phyloP scores from a whole-genome alignment of 225 moss, liverwort and hornwort species.

The Marchantia polymorpha region DNA sequence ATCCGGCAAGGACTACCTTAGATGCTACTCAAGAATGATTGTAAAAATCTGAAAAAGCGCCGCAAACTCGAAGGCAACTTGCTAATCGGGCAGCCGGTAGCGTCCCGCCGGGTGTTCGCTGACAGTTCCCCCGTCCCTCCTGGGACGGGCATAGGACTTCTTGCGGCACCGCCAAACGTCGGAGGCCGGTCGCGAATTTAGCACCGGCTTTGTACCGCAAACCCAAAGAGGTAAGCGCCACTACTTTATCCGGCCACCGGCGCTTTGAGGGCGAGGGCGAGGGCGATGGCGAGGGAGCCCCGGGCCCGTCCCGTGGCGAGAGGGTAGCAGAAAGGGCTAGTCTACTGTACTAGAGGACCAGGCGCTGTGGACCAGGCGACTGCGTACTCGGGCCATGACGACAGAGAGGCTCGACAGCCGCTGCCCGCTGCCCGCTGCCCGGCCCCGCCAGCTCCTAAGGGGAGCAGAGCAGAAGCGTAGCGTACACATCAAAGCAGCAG shows the following conservation, averaged over 20 bases:
- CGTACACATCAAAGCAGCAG: background rate
- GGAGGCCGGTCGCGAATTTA: background rate
- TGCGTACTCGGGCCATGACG: background rate
- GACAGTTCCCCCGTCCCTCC: background rate
- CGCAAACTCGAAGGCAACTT: background rate
- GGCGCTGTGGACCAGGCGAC: background rate
- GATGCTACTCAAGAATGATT: too few relatives aligned
- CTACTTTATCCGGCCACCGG: too few relatives aligned
- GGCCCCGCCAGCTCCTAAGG: background rate
- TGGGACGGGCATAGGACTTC: background rate
- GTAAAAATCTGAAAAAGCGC: too few relatives aligned
- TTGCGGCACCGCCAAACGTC: background rate
- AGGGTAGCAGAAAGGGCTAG: too few relatives aligned
- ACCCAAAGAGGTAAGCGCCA: too few relatives aligned
- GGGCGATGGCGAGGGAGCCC: too few relatives aligned
- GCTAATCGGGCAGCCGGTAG: background rate
- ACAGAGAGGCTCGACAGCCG: background rate
- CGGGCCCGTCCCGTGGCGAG: too few relatives aligned
- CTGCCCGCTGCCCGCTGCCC: background rate
- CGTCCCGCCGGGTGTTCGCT: background rate
- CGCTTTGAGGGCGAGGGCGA: too few relatives aligned
- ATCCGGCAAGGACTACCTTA: too few relatives aligned
- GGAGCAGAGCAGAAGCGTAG: background rate
- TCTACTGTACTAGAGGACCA: too few relatives aligned
- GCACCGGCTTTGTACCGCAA: background rate